Conservation (phyloP, 2,329 filamentous ascomycete genomes). For the Cladosporium sphaerospermum region DNA sequence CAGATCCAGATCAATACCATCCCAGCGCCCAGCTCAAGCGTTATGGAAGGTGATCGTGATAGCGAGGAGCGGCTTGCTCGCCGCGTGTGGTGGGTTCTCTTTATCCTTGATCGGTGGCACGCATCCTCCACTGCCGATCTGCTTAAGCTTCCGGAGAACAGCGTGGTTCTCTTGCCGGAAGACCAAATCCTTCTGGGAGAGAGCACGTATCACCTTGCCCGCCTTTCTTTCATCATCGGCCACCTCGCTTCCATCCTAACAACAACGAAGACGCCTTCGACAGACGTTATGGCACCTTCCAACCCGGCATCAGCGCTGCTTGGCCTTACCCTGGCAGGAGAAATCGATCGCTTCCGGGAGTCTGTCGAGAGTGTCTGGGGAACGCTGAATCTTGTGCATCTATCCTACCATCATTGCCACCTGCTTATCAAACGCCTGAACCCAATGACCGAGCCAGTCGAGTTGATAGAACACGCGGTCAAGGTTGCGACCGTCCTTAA, state of each 20-base stretch:
- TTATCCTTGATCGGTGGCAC: conserved; percentile 68
- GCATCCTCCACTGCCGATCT: conserved; percentile 61
- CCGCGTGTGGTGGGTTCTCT: conserved; percentile 65
- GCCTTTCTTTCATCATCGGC: conserved; percentile 57
- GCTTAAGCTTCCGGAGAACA: conserved; percentile 56
- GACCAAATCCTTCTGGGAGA: conserved; percentile 58
- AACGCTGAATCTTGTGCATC: conserved; percentile 55
- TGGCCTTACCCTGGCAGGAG: conserved; percentile 48
- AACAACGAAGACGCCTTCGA: conserved; percentile 38
- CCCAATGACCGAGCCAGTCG: conserved; percentile 48
- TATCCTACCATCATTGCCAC: conserved; percentile 65
- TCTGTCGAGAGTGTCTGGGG: conserved; percentile 50
- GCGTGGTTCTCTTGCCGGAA: conserved; percentile 53
- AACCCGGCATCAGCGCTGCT: conserved; percentile 40
- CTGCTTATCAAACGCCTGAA: conserved; percentile 58
- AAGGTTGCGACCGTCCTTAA: conserved; percentile 55
- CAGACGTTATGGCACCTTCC: conserved; percentile 38
- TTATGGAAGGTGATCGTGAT: conserved; percentile 48
- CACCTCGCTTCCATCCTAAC: conserved; percentile 46
- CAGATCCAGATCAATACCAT: conserved; percentile 55
- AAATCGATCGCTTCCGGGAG: conserved; percentile 61
- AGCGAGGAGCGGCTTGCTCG: conserved; percentile 57
- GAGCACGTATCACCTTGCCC: conserved; percentile 56
- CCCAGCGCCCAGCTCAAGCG: conserved; percentile 36
- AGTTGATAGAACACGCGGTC: conserved; percentile 55